phyloP scores from a whole-genome alignment of 2,329 filamentous ascomycete genomes.

The Immersiporthe knoxdaviesiana region DNA sequence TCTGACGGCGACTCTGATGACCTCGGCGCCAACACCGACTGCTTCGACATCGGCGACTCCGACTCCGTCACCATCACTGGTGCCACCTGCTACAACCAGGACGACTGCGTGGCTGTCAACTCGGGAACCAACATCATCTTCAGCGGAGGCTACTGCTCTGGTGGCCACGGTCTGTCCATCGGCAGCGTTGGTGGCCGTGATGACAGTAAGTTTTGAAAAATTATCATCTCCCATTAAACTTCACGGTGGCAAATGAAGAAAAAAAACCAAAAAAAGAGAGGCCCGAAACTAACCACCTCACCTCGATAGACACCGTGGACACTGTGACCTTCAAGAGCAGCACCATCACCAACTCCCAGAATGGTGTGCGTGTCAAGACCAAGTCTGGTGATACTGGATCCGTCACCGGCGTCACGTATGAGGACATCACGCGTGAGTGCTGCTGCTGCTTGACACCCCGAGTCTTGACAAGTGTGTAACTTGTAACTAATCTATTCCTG shows the following conservation, averaged over 20 bases:
- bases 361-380: constrained; percentile 42
- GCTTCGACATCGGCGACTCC: constrained; percentile 53
- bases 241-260: too few relatives aligned
- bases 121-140: constrained; percentile 50
- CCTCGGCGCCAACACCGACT: constrained; percentile 56
- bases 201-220: too few relatives aligned
- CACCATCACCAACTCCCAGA: constrained; percentile 55
- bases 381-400: constrained; percentile 15
- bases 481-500: too few relatives aligned
- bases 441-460: neutral
- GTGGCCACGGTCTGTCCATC: constrained; percentile 59
- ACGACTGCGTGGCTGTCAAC: constrained; percentile 63
- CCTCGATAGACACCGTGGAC: constrained; percentile 55
- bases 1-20: constrained; percentile 45
- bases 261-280: too few relatives aligned
- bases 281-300: too few relatives aligned
- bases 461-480: too few relatives aligned
- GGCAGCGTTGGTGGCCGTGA: constrained; percentile 58
- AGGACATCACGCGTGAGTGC: constrained; percentile 16
- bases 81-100: constrained; percentile 59
- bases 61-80: constrained; percentile 52
- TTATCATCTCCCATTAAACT: too few relatives aligned
- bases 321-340: constrained; percentile 53
- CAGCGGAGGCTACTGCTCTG: constrained; percentile 47
- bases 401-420: constrained; percentile 6